These are phyloP conservation scores for Cymodocea nodosa DNA, from an alignment of 116 monocot genomes.

Conservation along the genomic window DNA sequence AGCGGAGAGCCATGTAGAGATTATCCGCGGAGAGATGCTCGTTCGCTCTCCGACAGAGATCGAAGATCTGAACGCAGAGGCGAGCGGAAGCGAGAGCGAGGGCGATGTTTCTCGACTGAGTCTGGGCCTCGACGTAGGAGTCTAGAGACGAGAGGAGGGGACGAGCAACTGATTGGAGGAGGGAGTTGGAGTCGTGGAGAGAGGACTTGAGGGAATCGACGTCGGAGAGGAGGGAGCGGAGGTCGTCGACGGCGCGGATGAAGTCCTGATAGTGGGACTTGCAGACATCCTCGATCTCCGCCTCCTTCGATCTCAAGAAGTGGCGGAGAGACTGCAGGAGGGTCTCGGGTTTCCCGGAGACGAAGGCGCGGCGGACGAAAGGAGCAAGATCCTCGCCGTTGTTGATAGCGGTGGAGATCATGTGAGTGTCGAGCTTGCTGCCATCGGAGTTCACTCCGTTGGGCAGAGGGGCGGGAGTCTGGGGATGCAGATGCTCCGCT, in stretches of 20 bases:
- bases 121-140: slow-evolving; percentile 49
- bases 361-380: slow-evolving; percentile 78
- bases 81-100: slow-evolving; percentile 34
- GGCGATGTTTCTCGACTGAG: slow-evolving; percentile 43
- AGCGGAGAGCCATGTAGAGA: slow-evolving; percentile 67
- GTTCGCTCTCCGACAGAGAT: slow-evolving; percentile 52
- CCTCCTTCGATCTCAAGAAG: slow-evolving; percentile 63
- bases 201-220: slow-evolving; percentile 83
- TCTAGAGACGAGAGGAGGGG: slow-evolving; percentile 73
- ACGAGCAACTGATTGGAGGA: slow-evolving; percentile 54
- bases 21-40: slow-evolving; percentile 30
- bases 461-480: no score
- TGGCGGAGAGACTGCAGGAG: slow-evolving; percentile 65
- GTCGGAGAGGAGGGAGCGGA: slow-evolving; percentile 89
- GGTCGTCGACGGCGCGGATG: slow-evolving; percentile 96
- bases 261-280: slow-evolving; percentile 90
- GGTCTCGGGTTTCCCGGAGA: slow-evolving; percentile 60
- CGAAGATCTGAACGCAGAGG: slow-evolving; percentile 37
- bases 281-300: slow-evolving; percentile 95
- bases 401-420: slow-evolving; percentile 70
- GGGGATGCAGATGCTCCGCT: no score
- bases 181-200: slow-evolving; percentile 56
- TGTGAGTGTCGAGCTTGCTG: slow-evolving; percentile 42
- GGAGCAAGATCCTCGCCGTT: slow-evolving; percentile 89
- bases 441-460: slow-evolving; percentile 3